Conservation (phyloP, 345 rosid species). For the Adansonia digitata region DNA sequence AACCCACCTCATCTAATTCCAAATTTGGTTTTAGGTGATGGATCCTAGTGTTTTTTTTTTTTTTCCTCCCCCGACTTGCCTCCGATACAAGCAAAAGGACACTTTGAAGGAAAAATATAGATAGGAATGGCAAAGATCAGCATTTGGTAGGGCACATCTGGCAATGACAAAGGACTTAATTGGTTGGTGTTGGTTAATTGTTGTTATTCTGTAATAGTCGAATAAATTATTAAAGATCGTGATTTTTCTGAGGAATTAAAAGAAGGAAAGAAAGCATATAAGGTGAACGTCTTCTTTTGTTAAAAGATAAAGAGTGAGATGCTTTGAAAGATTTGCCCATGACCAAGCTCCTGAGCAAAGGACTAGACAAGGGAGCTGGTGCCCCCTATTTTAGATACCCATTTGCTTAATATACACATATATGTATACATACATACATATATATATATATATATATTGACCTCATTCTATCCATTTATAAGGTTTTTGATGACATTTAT, state of each 20-base stretch:
- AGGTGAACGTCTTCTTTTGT: slow-evolving; percentile 4
- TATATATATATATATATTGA: no score
- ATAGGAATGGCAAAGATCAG: background rate
- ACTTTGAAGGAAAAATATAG: slow-evolving; percentile 30
- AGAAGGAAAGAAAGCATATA: slow-evolving; percentile 11
- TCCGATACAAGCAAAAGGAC: slow-evolving; percentile 64
- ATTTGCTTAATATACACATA: background rate
- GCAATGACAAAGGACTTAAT: slow-evolving; percentile 5
- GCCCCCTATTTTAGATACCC: background rate
- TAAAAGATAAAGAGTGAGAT: background rate
- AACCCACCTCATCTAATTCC: slow-evolving; percentile 50
- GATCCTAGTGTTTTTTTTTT: no score
- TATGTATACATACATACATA: no score
- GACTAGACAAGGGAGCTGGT: background rate
- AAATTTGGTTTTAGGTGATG: slow-evolving; percentile 54
- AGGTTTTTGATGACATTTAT: background rate
- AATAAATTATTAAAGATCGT: slow-evolving; percentile 12
- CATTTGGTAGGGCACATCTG: slow-evolving; percentile 16
- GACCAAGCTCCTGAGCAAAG: background rate
- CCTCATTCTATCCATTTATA: background rate
- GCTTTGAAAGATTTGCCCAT: slow-evolving; percentile 13
- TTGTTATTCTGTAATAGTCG: slow-evolving; percentile 19
- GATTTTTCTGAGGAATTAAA: background rate
- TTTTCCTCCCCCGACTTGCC: slow-evolving; percentile 43
- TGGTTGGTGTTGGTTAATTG: slow-evolving; percentile 16